A percentile compares a stretch with the other conserved stretches of the same genome.
These are phyloP conservation scores for Uncinocarpus reesii DNA, from an alignment of 2,329 filamentous ascomycete genomes.

Conservation along the genomic window DNA sequence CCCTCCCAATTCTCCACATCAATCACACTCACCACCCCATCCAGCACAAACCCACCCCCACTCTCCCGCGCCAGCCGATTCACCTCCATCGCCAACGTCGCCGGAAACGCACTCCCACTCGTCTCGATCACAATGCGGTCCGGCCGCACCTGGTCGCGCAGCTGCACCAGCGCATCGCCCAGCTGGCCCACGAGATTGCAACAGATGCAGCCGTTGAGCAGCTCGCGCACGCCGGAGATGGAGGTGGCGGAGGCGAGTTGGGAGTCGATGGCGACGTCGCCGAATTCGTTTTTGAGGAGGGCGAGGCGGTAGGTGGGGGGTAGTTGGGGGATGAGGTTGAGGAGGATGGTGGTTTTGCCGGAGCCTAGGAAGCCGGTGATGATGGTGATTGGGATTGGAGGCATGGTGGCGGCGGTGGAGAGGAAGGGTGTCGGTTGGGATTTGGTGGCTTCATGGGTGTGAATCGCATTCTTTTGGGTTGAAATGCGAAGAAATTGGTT, in stretches of 20 bases:
- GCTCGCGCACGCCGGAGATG: slow-evolving; percentile 80
- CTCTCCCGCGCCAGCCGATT: slow-evolving; percentile 66
- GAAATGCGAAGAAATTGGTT: background rate
- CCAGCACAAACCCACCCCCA: slow-evolving; percentile 56
- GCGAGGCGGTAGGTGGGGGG: slow-evolving; percentile 80
- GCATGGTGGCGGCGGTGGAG: slow-evolving; percentile 9
- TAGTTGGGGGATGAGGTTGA: slow-evolving; percentile 88
- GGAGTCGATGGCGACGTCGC: slow-evolving; percentile 85
- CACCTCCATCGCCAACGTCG: slow-evolving; percentile 81
- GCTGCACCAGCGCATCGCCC: slow-evolving; percentile 64
- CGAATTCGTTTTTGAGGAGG: slow-evolving; percentile 96
- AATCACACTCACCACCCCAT: slow-evolving; percentile 80
- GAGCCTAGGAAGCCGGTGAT: slow-evolving; percentile 93
- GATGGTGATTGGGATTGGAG: slow-evolving; percentile 78
- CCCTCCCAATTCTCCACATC: slow-evolving; percentile 94
- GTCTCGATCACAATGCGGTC: slow-evolving; percentile 94
- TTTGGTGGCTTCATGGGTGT: background rate
- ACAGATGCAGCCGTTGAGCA: slow-evolving; percentile 96
- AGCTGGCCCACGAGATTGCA: slow-evolving; percentile 95
- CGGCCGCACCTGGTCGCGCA: slow-evolving; percentile 52
- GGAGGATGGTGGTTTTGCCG: slow-evolving; percentile 90
- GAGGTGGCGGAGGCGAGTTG: slow-evolving; percentile 74
- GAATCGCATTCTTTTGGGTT: background rate
- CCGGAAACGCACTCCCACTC: slow-evolving; percentile 74
- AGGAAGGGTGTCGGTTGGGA: background rate